Evolutionary conservation across 768 basidiomycete species (phyloP).

Genomic region (Xanthoconium stramineum): DNA sequence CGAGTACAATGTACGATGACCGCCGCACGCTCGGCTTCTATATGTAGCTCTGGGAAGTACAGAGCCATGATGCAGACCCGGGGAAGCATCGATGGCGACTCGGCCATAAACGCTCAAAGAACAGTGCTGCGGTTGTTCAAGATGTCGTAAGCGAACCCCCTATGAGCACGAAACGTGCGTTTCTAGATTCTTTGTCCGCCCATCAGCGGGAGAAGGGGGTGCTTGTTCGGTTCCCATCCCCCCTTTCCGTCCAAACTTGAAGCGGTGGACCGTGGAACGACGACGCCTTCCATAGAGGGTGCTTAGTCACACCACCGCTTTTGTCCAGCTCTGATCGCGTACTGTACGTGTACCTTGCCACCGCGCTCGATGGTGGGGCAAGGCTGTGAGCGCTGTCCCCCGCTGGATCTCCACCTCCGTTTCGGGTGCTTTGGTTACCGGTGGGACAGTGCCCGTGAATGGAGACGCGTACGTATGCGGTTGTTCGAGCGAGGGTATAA

Average conservation of each 20-base stretch:
- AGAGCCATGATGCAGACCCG: background rate
- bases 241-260: too few relatives aligned
- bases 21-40: background rate
- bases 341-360: constrained; percentile 2
- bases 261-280: background rate
- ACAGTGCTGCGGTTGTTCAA: too few relatives aligned
- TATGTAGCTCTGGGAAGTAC: constrained; percentile 2
- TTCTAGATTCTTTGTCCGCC: constrained; percentile 10
- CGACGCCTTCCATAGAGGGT: background rate
- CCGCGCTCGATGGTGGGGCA: background rate
- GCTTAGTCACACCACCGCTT: background rate
- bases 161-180: constrained; percentile 9
- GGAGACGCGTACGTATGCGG: constrained; percentile 4
- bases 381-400: constrained; percentile 9
- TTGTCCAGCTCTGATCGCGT: background rate
- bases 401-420: constrained; percentile 3
- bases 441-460: background rate
- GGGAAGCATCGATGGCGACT: background rate
- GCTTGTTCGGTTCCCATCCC: background rate
- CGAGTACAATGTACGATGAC: background rate
- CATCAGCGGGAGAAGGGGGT: background rate
- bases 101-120: background rate
- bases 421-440: constrained; percentile 17
- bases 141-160: constrained; percentile 10
- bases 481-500: background rate